These are phyloP conservation scores for Thelonectria olida DNA, from an alignment of 2,329 filamentous ascomycete species.

Conservation along the genomic window DNA sequence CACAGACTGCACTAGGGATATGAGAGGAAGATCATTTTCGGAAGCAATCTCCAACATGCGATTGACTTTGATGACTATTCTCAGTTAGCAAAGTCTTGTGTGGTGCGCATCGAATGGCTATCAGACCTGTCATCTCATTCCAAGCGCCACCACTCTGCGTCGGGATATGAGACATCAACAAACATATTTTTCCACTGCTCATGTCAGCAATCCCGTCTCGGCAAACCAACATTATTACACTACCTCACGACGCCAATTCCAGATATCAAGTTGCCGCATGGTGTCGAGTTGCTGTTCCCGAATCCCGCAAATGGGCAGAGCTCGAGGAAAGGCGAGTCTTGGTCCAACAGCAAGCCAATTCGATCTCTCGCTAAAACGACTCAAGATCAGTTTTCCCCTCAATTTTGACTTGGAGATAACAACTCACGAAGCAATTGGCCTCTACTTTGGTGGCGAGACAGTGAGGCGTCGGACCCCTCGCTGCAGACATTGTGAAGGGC, in stretches of 20 bases:
- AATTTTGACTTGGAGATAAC: not conserved
- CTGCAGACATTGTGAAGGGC: slow-evolving; percentile 38
- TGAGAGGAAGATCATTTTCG: slow-evolving; percentile 51
- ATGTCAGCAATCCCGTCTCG: not conserved
- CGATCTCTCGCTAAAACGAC: slow-evolving; percentile 46
- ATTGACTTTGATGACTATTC: slow-evolving; percentile 48
- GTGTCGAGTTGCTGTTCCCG: slow-evolving; percentile 44
- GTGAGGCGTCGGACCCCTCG: slow-evolving; percentile 43
- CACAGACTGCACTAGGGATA: slow-evolving; percentile 52
- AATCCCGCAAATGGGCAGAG: slow-evolving; percentile 49
- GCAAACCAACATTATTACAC: too few species aligned
- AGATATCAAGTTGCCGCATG: slow-evolving; percentile 48
- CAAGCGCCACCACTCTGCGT: slow-evolving; percentile 53
- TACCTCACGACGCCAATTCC: slow-evolving; percentile 45
- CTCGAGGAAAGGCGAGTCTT: slow-evolving; percentile 51
- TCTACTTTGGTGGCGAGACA: slow-evolving; percentile 34
- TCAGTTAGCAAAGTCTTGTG: not conserved
- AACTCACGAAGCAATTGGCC: slow-evolving; percentile 30
- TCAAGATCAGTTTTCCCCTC: not conserved
- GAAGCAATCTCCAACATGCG: slow-evolving; percentile 40
- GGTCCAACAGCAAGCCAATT: slow-evolving; percentile 47
- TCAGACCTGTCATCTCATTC: slow-evolving; percentile 53
- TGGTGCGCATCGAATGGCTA: not conserved
- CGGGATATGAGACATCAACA: slow-evolving; percentile 53
- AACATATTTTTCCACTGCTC: slow-evolving; percentile 46